phyloP scores from a whole-genome alignment of 2,329 filamentous ascomycete species.

The Helminthosporium solani region DNA sequence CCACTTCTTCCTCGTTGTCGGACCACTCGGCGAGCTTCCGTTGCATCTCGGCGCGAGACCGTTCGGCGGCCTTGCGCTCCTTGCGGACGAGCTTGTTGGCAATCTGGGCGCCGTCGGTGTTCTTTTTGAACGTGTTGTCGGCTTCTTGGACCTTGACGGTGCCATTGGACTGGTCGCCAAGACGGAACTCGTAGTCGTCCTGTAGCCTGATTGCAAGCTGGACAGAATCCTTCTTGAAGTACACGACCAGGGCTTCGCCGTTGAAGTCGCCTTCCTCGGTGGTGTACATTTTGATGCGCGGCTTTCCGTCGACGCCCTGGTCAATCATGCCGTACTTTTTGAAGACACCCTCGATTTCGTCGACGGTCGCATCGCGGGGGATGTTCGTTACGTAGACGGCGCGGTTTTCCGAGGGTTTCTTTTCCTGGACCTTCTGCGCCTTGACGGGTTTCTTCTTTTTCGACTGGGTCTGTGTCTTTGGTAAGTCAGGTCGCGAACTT shows the following conservation, averaged over 20 bases:
- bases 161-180: constrained; percentile 50
- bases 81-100: constrained; percentile 56
- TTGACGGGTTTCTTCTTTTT: constrained; percentile 34
- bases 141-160: constrained; percentile 79
- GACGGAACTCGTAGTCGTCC: constrained; percentile 79
- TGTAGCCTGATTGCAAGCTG: constrained; percentile 77
- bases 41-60: constrained; percentile 85
- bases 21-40: constrained; percentile 91
- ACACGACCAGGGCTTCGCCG: constrained; percentile 88
- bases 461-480: constrained; percentile 30
- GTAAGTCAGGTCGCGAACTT: background rate
- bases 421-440: constrained; percentile 51
- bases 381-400: constrained; percentile 91
- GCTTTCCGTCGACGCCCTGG: constrained; percentile 83
- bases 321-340: constrained; percentile 90
- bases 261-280: constrained; percentile 84
- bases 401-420: constrained; percentile 68
- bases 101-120: constrained; percentile 60
- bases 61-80: constrained; percentile 87
- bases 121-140: constrained; percentile 89
- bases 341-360: constrained; percentile 83
- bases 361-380: constrained; percentile 72
- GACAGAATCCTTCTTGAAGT: constrained; percentile 94
- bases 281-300: constrained; percentile 89
- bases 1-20: constrained; percentile 68